Evolutionary conservation across 495 filamentous ascomycete genomes (phyloP), one percentile per base, ranked within the genome.

Genomic region (Chaetomium fimeti): DNA sequence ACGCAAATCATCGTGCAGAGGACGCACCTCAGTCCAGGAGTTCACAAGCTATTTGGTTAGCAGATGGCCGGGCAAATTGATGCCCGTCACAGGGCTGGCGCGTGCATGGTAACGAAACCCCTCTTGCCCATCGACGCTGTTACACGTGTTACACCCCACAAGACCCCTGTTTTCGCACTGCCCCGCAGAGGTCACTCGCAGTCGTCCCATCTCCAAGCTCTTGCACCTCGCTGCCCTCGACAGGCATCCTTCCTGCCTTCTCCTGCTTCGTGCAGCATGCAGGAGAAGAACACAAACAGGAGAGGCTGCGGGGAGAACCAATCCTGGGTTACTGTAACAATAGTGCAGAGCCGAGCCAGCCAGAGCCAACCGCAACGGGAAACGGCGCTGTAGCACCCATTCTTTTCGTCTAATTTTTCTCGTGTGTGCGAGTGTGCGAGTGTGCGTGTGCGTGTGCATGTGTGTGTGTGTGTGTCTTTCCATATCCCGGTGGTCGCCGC

Each of bases 61-160:
- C n/a, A 49, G 20, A 49, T n/a, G 45, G 18, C 45, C 16, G 8
- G 8, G 20, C 45, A 49, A 8, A 18, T n/a, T 24, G 45, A 20
- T 24, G 18, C 9, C 20, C 45, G 20, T 49, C 45, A 49, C 45
- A 49, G 45, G 45, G 51, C 51, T 32, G 51, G 51, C 8, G 48
- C 13, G 27, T 54, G 53, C 53, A 56, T 32, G 51, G 29, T 56
- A 38, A 56, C n/a, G 24, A 24, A 40, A 7, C 52, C 52, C 53
- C 53, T 56, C 53, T 40, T 40, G 32, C 63, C 62, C 60, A 69
- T 61, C 61, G 67, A 47, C 63, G 16, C 52, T 36, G 63, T 69
- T 69, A 69, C 67, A 69, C 67, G 67, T 69, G 67, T 69, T 64
- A 62, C 36, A 64, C 66, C 62, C 66, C 66, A 65, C 18, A 57